A percentile compares a stretch with the other conserved stretches of the same genome.
Conservation (phyloP, 352 stramenopile genomes). For the Plasmopara muralis region DNA sequence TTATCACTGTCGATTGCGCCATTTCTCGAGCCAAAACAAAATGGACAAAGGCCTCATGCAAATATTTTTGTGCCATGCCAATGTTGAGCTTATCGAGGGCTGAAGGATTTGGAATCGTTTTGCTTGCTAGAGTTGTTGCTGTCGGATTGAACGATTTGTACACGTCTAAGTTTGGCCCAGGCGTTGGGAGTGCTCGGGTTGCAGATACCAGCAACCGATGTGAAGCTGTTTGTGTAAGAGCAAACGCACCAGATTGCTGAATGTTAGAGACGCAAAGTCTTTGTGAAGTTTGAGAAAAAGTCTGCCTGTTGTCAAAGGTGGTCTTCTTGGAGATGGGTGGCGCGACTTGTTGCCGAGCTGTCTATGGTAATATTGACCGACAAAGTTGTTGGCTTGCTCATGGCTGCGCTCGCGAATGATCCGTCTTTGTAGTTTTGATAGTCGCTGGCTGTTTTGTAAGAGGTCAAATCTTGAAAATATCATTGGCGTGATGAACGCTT, state of each 20-base stretch:
- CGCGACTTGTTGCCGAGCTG: too few relatives aligned
- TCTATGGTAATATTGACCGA: not conserved
- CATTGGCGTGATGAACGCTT: conserved; percentile 8
- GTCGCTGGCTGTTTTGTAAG: conserved; percentile 3
- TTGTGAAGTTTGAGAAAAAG: conserved; percentile 13
- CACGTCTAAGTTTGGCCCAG: conserved; percentile 17
- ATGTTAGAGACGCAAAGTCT: conserved; percentile 27
- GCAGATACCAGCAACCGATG: not conserved
- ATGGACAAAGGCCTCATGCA: conserved; percentile 52
- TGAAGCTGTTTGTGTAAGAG: conserved; percentile 1
- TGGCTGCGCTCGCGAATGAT: conserved; percentile 22
- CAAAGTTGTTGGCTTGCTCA: conserved; percentile 17
- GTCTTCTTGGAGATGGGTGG: conserved; percentile 7
- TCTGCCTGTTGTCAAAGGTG: conserved; percentile 5
- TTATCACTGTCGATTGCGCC: conserved; percentile 39
- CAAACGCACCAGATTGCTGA: conserved; percentile 2
- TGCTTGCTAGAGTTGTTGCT: conserved; percentile 1
- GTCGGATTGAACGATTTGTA: conserved; percentile 20
- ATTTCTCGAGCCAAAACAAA: conserved; percentile 63
- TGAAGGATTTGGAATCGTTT: conserved; percentile 22
- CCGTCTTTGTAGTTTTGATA: conserved; percentile 16
- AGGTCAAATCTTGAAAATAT: conserved; percentile 11
- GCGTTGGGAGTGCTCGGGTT: not conserved
- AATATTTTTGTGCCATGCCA: conserved; percentile 60
- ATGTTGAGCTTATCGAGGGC: conserved; percentile 62